phyloP scores from a whole-genome alignment of 2,329 filamentous ascomycete species.

The Fusarium newnesense region DNA sequence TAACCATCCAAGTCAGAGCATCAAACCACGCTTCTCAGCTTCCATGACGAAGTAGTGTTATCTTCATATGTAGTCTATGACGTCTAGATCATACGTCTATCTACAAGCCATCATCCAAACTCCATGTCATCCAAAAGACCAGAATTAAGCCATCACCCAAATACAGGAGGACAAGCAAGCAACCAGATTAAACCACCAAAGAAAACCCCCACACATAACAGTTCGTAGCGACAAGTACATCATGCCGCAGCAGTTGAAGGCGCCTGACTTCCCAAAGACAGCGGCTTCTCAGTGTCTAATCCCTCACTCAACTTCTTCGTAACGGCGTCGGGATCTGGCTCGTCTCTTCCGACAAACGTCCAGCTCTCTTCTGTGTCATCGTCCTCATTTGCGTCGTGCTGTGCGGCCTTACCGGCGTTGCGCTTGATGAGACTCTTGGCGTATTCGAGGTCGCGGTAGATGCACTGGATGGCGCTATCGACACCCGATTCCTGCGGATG shows the following conservation, averaged over 20 bases:
- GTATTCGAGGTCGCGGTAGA: conserved; percentile 96
- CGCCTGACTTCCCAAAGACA: conserved; percentile 40
- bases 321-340: conserved; percentile 57
- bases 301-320: conserved; percentile 55
- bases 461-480: conserved; percentile 86
- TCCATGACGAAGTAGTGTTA: background rate
- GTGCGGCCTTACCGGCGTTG: conserved; percentile 63
- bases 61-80: conserved; percentile 35
- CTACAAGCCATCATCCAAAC: conserved; percentile 8
- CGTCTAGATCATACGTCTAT: conserved; percentile 40
- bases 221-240: background rate
- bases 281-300: conserved; percentile 39
- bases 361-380: conserved; percentile 81
- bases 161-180: background rate
- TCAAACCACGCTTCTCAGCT: background rate
- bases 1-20: background rate
- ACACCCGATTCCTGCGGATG: conserved; percentile 82
- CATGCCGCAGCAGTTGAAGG: conserved; percentile 18
- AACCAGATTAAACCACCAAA: background rate
- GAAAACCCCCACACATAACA: background rate
- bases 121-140: conserved; percentile 19
- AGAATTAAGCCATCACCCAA: conserved; percentile 13
- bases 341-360: conserved; percentile 81
- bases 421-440: conserved; percentile 83
- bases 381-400: conserved; percentile 57